A percentile compares a stretch with the other conserved stretches of the same genome.
Conservation (phyloP, 352 stramenopile species). For the Phytophthora tubulina region DNA sequence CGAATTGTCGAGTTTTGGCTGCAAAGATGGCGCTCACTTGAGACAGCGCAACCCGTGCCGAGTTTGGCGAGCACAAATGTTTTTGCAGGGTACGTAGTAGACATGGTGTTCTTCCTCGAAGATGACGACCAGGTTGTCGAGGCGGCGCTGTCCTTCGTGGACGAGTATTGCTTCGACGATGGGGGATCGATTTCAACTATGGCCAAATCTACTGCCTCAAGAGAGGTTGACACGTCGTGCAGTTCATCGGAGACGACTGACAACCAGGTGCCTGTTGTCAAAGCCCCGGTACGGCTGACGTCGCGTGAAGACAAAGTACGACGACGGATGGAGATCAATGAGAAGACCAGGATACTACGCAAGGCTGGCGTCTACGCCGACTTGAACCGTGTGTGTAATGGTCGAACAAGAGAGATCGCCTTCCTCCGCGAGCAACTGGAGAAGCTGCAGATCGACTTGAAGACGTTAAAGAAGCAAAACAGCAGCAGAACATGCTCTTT, state of each 20-base stretch:
- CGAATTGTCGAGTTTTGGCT: background rate
- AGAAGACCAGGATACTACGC: slow-evolving; percentile 22
- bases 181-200: background rate
- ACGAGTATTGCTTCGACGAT: slow-evolving; percentile 14
- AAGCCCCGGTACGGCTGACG: slow-evolving; percentile 19
- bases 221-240: background rate
- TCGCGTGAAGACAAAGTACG: slow-evolving; percentile 15
- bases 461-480: slow-evolving; percentile 14
- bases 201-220: background rate
- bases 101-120: slow-evolving; percentile 33
- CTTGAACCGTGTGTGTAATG: slow-evolving; percentile 41
- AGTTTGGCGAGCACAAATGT: background rate
- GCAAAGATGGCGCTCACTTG: background rate
- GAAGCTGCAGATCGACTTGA: slow-evolving; percentile 34
- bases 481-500: background rate
- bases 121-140: slow-evolving; percentile 25
- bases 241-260: slow-evolving; percentile 3
- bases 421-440: slow-evolving; percentile 46
- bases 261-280: slow-evolving; percentile 7
- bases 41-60: background rate
- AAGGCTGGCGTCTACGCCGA: slow-evolving; percentile 34
- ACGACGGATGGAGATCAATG: slow-evolving; percentile 23
- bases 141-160: slow-evolving; percentile 38
- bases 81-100: background rate
- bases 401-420: slow-evolving; percentile 42